These are phyloP conservation scores for Candida xyloterini DNA, from an alignment of 805 yeast genomes.

Conservation along the genomic window DNA sequence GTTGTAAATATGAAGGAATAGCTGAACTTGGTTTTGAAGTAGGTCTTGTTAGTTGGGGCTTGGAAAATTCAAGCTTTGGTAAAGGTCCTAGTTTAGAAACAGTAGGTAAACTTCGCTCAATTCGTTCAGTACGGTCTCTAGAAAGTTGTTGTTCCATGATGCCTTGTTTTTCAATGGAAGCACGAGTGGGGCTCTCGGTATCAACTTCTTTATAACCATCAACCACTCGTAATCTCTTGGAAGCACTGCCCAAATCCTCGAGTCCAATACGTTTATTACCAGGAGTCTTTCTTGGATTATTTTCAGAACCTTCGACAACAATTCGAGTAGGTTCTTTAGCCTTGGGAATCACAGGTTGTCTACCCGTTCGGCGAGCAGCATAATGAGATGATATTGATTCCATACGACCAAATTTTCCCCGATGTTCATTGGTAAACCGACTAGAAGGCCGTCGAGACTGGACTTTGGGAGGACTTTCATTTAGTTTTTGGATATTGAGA, in stretches of 20 bases:
- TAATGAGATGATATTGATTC: constrained; percentile 49
- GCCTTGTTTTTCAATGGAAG: constrained; percentile 23
- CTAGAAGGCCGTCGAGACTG: constrained; percentile 29
- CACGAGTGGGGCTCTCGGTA: constrained; percentile 30
- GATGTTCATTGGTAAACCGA: constrained; percentile 43
- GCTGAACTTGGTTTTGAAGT: constrained; percentile 1
- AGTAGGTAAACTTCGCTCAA: too few relatives aligned
- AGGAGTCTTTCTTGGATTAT: constrained; percentile 12
- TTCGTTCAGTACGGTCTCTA: constrained; percentile 6
- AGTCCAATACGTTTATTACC: constrained; percentile 27
- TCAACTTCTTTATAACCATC: constrained; percentile 27
- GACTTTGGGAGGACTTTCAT: constrained; percentile 23
- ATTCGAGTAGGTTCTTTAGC: constrained; percentile 2
- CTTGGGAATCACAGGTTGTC: constrained; percentile 1
- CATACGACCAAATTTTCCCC: constrained; percentile 48
- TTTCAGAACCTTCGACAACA: constrained; percentile 6
- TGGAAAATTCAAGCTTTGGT: constrained; percentile 9
- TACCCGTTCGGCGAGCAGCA: constrained; percentile 35
- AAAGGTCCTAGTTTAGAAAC: constrained; percentile 1
- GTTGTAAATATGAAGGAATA: constrained; percentile 21
- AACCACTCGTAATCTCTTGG: constrained; percentile 27
- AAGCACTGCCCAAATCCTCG: constrained; percentile 28
- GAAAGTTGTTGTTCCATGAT: constrained; percentile 23
- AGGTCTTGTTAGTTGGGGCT: background rate
- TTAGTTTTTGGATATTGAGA: constrained; percentile 24